Evolutionary conservation across 2,329 filamentous ascomycete species (phyloP).

Genomic region (Aplosporella prunicola): DNA sequence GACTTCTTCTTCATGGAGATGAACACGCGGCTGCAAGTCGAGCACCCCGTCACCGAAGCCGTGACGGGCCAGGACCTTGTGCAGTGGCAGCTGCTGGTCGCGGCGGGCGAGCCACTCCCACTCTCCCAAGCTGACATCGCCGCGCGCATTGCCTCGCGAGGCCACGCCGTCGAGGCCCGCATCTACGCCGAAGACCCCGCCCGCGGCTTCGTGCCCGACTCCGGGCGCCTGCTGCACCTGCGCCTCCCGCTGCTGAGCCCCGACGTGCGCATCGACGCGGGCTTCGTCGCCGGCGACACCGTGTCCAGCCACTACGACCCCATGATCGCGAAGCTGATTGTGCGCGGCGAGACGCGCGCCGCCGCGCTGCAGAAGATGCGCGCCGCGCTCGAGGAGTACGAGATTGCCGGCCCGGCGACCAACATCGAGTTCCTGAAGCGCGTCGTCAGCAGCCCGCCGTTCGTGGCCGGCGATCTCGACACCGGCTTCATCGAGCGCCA

Average conservation of each 20-base stretch:
- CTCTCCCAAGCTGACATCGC: slow-evolving; percentile 57
- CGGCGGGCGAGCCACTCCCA: slow-evolving; percentile 59
- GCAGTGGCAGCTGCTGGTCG: slow-evolving; percentile 88
- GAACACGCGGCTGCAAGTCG: slow-evolving; percentile 82
- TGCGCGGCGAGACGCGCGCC: slow-evolving; percentile 67
- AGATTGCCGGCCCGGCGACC: slow-evolving; percentile 84
- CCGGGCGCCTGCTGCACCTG: slow-evolving; percentile 76
- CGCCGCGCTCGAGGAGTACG: slow-evolving; percentile 74
- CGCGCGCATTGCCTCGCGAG: slow-evolving; percentile 60
- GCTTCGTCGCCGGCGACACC: slow-evolving; percentile 82
- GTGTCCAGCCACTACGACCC: slow-evolving; percentile 94
- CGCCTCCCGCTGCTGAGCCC: slow-evolving; percentile 59
- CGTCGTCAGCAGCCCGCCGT: slow-evolving; percentile 70
- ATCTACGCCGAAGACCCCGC: slow-evolving; percentile 96
- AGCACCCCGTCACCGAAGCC: slow-evolving; percentile 87
- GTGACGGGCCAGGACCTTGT: slow-evolving; percentile 72
- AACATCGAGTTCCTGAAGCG: slow-evolving; percentile 96
- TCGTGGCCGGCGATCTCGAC: slow-evolving; percentile 80
- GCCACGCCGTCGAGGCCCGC: slow-evolving; percentile 87
- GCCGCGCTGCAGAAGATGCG: slow-evolving; percentile 76
- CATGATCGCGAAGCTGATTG: slow-evolving; percentile 98
- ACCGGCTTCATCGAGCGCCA: slow-evolving; percentile 95
- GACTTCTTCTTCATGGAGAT: slow-evolving; percentile 65
- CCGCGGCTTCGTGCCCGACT: slow-evolving; percentile 87
- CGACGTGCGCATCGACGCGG: slow-evolving; percentile 83